Conservation (phyloP, 495 filamentous ascomycete genomes). For the Tuber magnatum region DNA sequence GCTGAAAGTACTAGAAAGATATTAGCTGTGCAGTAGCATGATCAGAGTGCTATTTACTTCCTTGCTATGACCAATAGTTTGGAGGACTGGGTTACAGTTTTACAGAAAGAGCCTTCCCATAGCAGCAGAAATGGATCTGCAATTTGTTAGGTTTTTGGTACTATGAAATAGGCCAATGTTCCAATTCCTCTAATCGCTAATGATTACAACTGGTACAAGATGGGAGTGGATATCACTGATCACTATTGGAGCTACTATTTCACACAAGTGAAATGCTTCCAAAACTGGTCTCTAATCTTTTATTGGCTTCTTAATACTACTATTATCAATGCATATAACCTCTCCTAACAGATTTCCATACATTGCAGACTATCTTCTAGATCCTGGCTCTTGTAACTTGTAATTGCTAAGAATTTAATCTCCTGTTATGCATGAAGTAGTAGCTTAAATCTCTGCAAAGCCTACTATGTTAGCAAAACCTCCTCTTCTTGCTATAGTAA, state of each 20-base stretch:
- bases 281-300: conserved; percentile 4
- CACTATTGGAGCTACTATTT: conserved; percentile 24
- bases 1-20: background rate
- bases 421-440: background rate
- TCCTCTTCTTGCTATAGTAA: background rate
- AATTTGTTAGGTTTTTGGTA: conserved; percentile 18
- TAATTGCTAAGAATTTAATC: background rate
- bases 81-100: conserved; percentile 1
- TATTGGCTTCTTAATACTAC: conserved; percentile 29
- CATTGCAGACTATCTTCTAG: background rate
- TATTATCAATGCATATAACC: background rate
- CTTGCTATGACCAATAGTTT: conserved; percentile 11
- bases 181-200: conserved; percentile 19
- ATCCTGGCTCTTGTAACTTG: background rate
- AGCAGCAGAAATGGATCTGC: conserved; percentile 21
- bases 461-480: background rate
- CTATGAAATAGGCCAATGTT: conserved; percentile 5
- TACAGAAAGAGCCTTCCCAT: background rate
- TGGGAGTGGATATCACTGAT: conserved; percentile 27
- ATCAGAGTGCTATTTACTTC: conserved; percentile 12
- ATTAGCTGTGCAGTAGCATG: conserved; percentile 14
- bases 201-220: conserved; percentile 33
- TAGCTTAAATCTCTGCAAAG: background rate
- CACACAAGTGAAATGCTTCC: conserved; percentile 12
- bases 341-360: background rate